Conservation (phyloP, 2,329 filamentous ascomycete species). For the Aureobasidium leucospermi region DNA sequence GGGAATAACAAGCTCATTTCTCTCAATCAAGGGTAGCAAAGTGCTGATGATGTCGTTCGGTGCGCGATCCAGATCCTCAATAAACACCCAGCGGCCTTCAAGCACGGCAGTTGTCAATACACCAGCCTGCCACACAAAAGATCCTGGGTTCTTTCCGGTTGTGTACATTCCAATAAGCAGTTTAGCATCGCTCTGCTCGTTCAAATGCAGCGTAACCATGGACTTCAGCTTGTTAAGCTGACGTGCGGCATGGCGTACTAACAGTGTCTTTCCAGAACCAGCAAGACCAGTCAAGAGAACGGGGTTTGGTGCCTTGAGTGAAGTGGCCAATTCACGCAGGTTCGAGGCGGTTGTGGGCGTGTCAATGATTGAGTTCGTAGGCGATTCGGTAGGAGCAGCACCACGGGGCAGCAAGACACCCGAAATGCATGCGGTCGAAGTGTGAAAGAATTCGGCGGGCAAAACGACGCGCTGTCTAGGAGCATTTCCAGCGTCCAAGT, state of each 20-base stretch:
- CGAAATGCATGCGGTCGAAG: slow-evolving; percentile 54
- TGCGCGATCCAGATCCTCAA: slow-evolving; percentile 92
- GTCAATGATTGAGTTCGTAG: slow-evolving; percentile 48
- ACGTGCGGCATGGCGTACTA: slow-evolving; percentile 74
- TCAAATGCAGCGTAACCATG: slow-evolving; percentile 92
- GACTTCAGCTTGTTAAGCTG: slow-evolving; percentile 69
- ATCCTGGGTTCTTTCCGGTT: slow-evolving; percentile 76
- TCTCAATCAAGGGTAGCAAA: slow-evolving; percentile 84
- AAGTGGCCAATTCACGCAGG: slow-evolving; percentile 58
- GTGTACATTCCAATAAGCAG: slow-evolving; percentile 92
- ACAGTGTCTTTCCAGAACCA: slow-evolving; percentile 83
- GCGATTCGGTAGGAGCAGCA: slow-evolving; percentile 29
- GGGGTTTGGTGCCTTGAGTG: slow-evolving; percentile 61
- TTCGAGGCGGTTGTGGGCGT: slow-evolving; percentile 70
- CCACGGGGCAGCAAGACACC: slow-evolving; percentile 59
- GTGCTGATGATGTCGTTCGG: slow-evolving; percentile 93
- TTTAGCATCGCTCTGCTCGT: slow-evolving; percentile 97
- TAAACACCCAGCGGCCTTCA: slow-evolving; percentile 93
- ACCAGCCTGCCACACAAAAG: slow-evolving; percentile 86
- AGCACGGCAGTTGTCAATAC: slow-evolving; percentile 88
- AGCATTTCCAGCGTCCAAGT: slow-evolving; percentile 1
- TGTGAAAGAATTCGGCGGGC: slow-evolving; percentile 19
- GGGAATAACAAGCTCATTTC: slow-evolving; percentile 82
- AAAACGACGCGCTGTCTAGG: slow-evolving; percentile 10
- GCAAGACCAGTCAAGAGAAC: slow-evolving; percentile 75